Percentiles rank a stretch among this genome's conserved stretches.
These are phyloP conservation scores for Afroboletus lepidellus DNA, from an alignment of 1,284 basidiomycete genomes.

Conservation along the genomic window DNA sequence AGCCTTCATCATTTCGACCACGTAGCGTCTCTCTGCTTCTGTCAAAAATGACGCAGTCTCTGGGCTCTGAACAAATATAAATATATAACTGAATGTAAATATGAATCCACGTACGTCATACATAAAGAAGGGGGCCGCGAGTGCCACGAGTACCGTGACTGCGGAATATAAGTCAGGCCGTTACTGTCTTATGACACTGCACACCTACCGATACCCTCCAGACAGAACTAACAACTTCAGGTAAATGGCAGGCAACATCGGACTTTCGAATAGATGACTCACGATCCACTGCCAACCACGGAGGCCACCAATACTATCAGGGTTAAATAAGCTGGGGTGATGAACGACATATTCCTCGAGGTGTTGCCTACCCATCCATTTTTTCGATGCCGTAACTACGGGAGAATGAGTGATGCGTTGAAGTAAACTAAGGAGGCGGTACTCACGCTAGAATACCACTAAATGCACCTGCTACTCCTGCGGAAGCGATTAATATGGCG, in stretches of 20 bases:
- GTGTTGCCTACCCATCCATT: conserved; percentile 16
- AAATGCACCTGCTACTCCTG: conserved; percentile 17
- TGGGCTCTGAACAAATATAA: conserved; percentile 36
- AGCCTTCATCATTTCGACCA: conserved; percentile 38
- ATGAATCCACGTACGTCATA: conserved; percentile 36
- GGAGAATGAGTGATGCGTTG: conserved; percentile 2
- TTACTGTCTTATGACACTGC: background rate
- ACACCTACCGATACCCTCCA: conserved; percentile 31
- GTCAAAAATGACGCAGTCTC: conserved; percentile 46
- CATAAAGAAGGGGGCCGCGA: conserved; percentile 40
- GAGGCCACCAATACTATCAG: conserved; percentile 34
- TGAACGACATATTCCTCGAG: background rate
- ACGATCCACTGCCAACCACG: conserved; percentile 49
- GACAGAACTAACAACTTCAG: conserved; percentile 27
- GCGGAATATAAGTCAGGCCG: background rate
- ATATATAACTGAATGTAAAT: background rate
- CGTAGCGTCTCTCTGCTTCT: conserved; percentile 33
- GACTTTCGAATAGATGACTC: conserved; percentile 18
- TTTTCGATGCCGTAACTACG: conserved; percentile 15
- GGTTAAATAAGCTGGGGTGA: background rate
- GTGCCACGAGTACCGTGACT: conserved; percentile 40
- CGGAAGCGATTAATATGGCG: conserved; percentile 12
- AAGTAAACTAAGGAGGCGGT: background rate
- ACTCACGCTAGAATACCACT: conserved; percentile 21
- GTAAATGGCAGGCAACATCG: background rate